These are phyloP conservation scores for Ceratocystis variospora DNA, from an alignment of 2,329 filamentous ascomycete genomes.

Conservation along the genomic window DNA sequence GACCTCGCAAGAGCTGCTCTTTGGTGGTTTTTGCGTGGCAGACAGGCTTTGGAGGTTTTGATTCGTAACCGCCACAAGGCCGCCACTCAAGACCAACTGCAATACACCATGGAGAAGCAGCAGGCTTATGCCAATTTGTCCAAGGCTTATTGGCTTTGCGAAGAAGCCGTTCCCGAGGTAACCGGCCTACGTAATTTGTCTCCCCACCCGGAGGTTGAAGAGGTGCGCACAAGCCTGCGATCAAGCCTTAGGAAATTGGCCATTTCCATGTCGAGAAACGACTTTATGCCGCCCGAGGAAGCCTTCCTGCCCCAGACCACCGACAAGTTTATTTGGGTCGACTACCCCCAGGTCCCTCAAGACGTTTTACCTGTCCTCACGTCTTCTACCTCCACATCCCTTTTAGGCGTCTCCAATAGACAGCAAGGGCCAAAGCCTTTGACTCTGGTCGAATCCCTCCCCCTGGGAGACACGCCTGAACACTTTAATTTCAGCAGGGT, in stretches of 20 bases:
- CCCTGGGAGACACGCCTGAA: slow-evolving; percentile 58
- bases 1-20: slow-evolving; percentile 59
- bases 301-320: slow-evolving; percentile 60
- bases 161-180: slow-evolving; percentile 39
- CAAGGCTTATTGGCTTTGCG: slow-evolving; percentile 72
- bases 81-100: slow-evolving; percentile 36
- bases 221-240: slow-evolving; percentile 42
- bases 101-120: slow-evolving; percentile 44
- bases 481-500: slow-evolving; percentile 71
- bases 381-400: slow-evolving; percentile 25
- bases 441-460: slow-evolving; percentile 48
- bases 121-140: slow-evolving; percentile 78
- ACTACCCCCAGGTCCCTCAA: slow-evolving; percentile 59
- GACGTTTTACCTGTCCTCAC: slow-evolving; percentile 59
- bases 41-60: slow-evolving; percentile 57
- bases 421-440: slow-evolving; percentile 36
- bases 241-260: slow-evolving; percentile 59
- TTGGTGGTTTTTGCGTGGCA: slow-evolving; percentile 85
- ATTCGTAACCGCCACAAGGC: slow-evolving; percentile 50
- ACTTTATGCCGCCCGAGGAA: slow-evolving; percentile 57
- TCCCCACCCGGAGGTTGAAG: slow-evolving; percentile 35
- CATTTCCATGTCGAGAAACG: slow-evolving; percentile 73
- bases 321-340: slow-evolving; percentile 69
- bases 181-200: slow-evolving; percentile 31
- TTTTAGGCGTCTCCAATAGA: slow-evolving; percentile 35